A percentile compares a stretch with the other conserved stretches of the same genome.
Conservation (phyloP, 2,329 filamentous ascomycete genomes). For the Calonectria honghensis region DNA sequence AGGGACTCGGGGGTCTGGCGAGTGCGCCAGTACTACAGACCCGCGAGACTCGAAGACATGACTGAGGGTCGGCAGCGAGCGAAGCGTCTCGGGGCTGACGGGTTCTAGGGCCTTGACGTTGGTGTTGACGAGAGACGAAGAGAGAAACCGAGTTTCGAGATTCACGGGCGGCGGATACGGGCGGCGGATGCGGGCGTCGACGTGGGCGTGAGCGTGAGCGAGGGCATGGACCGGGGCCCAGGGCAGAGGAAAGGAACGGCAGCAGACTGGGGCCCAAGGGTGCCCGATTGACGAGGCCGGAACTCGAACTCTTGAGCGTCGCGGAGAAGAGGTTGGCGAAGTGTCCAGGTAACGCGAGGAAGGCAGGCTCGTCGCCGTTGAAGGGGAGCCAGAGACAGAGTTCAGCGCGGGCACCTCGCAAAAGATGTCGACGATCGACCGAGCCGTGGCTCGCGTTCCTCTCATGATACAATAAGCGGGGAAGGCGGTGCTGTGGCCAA, state of each 20-base stretch:
- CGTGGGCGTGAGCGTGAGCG: conserved; percentile 32
- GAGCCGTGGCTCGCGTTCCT: conserved; percentile 54
- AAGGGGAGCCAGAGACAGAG: conserved; percentile 53
- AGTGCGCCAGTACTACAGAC: conserved; percentile 69
- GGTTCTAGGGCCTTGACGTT: conserved; percentile 4
- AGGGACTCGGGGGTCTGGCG: conserved; percentile 64
- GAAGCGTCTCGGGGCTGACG: conserved; percentile 53
- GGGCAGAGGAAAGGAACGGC: conserved; percentile 29
- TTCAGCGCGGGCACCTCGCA: conserved; percentile 52
- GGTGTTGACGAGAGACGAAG: conserved; percentile 31
- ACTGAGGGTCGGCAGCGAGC: conserved; percentile 59
- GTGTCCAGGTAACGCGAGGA: conserved; percentile 29
- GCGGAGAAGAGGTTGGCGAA: conserved; percentile 9
- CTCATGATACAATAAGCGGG: conserved; percentile 65
- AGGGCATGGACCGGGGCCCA: conserved; percentile 42
- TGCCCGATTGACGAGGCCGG: conserved; percentile 37
- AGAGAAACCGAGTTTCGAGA: conserved; percentile 24
- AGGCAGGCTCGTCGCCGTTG: conserved; percentile 47
- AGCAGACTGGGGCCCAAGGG: conserved; percentile 25
- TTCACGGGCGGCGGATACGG: conserved; percentile 26
- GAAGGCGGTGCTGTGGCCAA: conserved; percentile 55
- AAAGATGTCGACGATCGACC: conserved; percentile 32
- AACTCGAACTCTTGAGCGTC: conserved; percentile 30
- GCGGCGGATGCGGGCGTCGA: conserved; percentile 29
- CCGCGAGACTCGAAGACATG: conserved; percentile 67